phyloP scores from a whole-genome alignment of 768 basidiomycete species.

The Lactifluus echinatus region DNA sequence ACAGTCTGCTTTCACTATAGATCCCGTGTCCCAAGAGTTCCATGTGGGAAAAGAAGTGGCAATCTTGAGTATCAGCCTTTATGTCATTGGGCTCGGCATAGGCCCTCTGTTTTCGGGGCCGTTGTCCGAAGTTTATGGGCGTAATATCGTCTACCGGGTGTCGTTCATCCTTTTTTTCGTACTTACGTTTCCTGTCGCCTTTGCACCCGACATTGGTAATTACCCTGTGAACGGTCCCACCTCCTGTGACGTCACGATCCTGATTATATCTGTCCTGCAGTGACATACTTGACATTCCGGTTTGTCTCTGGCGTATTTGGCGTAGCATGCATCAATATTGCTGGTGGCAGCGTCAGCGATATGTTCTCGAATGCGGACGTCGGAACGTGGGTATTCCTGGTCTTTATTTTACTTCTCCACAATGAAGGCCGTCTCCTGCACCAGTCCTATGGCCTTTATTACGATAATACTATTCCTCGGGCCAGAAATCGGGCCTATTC shows the following conservation, averaged over 20 bases:
- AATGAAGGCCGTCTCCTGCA: not conserved
- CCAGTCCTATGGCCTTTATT: conserved; percentile 49
- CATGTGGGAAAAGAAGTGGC: conserved; percentile 33
- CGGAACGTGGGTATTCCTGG: conserved; percentile 40
- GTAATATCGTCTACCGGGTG: conserved; percentile 51
- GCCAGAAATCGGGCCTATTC: conserved; percentile 46
- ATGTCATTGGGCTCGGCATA: conserved; percentile 28
- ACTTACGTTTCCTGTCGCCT: conserved; percentile 64
- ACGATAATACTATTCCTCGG: conserved; percentile 47
- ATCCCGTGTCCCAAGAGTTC: conserved; percentile 31
- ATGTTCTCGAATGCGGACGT: conserved; percentile 48
- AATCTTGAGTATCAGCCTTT: conserved; percentile 34
- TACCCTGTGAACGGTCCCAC: not conserved
- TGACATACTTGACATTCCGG: conserved; percentile 53
- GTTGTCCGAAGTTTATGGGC: conserved; percentile 48
- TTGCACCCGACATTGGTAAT: conserved; percentile 55
- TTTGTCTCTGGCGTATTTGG: conserved; percentile 49
- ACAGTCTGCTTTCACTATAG: conserved; percentile 32
- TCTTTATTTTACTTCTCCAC: too few relatives aligned
- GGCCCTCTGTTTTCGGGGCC: conserved; percentile 30
- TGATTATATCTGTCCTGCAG: conserved; percentile 26
- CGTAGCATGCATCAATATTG: conserved; percentile 50
- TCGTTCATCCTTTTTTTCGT: conserved; percentile 55
- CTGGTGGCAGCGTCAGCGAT: conserved; percentile 36
- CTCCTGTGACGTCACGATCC: too few relatives aligned